Conservation (phyloP, 2,329 filamentous ascomycete species). For the Ascochyta clinopodiicola region DNA sequence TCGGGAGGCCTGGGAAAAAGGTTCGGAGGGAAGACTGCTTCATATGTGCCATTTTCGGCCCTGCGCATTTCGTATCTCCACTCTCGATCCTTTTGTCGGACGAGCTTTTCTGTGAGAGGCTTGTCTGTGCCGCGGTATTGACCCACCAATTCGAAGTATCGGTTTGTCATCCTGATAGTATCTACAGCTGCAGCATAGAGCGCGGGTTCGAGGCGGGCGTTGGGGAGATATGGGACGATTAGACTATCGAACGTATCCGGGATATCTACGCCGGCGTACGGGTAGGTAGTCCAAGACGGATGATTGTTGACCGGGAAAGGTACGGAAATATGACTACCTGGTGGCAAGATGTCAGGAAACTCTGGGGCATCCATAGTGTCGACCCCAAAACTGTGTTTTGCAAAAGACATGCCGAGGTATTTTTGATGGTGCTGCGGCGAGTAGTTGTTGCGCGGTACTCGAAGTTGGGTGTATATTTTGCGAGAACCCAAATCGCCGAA, state of each 20-base stretch:
- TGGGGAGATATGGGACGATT: not conserved
- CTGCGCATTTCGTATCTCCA: not conserved
- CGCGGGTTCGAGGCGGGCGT: not conserved
- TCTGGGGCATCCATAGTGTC: not conserved
- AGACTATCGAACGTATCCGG: not conserved
- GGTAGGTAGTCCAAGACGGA: not conserved
- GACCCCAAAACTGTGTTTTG: not conserved
- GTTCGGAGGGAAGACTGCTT: not conserved
- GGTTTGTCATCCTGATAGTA: slow-evolving; percentile 3
- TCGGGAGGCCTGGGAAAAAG: not conserved
- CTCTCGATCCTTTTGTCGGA: not conserved
- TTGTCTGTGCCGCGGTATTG: not conserved
- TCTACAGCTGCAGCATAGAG: slow-evolving; percentile 4
- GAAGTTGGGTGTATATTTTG: not conserved
- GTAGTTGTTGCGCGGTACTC: not conserved
- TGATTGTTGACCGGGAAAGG: not conserved
- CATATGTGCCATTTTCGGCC: not conserved
- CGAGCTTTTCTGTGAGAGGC: not conserved
- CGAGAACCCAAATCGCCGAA: not conserved
- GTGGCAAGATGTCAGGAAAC: not conserved
- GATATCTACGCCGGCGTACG: not conserved
- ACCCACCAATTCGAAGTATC: not conserved
- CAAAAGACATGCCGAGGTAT: not conserved
- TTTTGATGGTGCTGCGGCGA: not conserved
- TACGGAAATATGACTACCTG: not conserved